These are phyloP conservation scores for Conticribra guillardii DNA, from an alignment of 108 stramenopile genomes.

Conservation along the genomic window DNA sequence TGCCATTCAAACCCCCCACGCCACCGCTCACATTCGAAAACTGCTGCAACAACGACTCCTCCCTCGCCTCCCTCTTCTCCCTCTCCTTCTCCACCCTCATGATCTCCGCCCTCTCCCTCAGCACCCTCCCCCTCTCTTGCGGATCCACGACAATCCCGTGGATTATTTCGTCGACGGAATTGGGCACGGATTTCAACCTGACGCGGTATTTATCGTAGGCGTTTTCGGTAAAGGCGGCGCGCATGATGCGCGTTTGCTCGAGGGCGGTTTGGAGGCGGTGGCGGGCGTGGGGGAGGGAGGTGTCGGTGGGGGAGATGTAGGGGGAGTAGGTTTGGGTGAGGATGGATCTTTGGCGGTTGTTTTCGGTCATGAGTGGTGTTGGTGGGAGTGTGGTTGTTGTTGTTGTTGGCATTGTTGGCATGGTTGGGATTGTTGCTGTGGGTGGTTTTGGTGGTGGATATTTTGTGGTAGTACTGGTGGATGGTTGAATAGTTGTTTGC, in stretches of 20 bases:
- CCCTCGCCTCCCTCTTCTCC: not conserved
- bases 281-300: constrained; percentile 65
- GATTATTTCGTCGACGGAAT: constrained; percentile 22
- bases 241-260: constrained; percentile 72
- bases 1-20: not conserved
- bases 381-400: not conserved
- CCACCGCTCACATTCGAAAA: no score
- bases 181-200: constrained; percentile 57
- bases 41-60: no score
- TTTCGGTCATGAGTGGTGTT: not conserved
- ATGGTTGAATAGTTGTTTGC: not conserved
- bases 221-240: constrained; percentile 74
- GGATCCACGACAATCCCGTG: not conserved
- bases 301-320: constrained; percentile 66
- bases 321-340: constrained; percentile 56
- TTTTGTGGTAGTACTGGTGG: no score
- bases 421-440: not conserved
- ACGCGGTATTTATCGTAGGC: constrained; percentile 79
- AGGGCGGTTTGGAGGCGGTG: constrained; percentile 65
- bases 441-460: not conserved
- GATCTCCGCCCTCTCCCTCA: not conserved
- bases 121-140: not conserved
- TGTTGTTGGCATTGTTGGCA: not conserved
- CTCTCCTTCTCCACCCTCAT: constrained; percentile 1
- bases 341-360: not conserved